Percentiles rank a stretch among this genome's conserved stretches.
These are phyloP conservation scores for Vinca minor DNA, from an alignment of 257 asterid species.

Conservation along the genomic window DNA sequence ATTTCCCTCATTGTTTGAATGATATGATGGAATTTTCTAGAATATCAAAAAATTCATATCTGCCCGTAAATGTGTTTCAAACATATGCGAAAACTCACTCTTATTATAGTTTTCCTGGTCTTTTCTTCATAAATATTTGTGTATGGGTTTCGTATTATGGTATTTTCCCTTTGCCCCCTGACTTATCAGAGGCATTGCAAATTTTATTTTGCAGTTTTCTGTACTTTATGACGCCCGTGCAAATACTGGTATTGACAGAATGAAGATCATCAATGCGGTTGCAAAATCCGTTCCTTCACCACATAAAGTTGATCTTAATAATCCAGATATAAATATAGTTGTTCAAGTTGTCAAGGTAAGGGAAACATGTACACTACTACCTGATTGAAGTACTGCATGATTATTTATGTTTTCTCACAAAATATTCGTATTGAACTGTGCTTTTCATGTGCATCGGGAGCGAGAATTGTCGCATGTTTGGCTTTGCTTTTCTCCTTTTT, in stretches of 20 bases:
- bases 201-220: conserved; percentile 51
- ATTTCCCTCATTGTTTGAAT: not conserved
- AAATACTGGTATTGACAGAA: conserved; percentile 74
- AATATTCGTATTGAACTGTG: not conserved
- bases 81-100: not conserved
- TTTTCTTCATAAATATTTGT: not conserved
- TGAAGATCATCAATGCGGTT: conserved; percentile 68
- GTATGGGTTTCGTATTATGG: not conserved
- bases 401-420: not conserved
- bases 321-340: conserved; percentile 66
- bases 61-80: not conserved
- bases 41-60: not conserved
- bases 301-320: conserved; percentile 81
- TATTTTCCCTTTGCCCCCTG: not conserved
- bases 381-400: not conserved
- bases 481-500: not conserved
- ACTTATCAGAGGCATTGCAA: not conserved
- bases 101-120: not conserved
- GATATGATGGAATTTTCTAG: not conserved
- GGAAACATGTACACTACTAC: not conserved
- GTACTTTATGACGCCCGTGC: conserved; percentile 91
- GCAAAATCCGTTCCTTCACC: conserved; percentile 69
- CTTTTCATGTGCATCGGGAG: not conserved
- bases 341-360: conserved; percentile 89
- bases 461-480: not conserved